phyloP scores from a whole-genome alignment of 192 early-diverging fungal genomes.

The Coemansia sp. region DNA sequence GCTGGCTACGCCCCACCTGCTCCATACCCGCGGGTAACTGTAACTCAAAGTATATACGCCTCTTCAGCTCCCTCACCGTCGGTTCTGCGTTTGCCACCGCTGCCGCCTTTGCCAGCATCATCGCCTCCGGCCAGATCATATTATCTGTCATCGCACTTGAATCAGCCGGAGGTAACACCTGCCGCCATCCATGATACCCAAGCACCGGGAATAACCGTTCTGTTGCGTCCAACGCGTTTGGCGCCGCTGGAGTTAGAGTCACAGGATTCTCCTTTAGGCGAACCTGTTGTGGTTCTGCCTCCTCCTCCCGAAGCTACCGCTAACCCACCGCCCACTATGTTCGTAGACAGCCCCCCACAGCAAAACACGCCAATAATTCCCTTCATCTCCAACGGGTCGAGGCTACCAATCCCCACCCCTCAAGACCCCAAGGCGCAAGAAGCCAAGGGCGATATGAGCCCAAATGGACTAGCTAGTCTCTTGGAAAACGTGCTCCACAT shows the following conservation, averaged over 20 bases:
- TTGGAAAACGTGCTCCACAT: constrained; percentile 44
- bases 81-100: neutral
- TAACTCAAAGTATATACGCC: neutral
- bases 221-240: constrained; percentile 7
- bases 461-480: constrained; percentile 41
- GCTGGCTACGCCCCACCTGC: neutral
- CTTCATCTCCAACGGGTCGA: constrained; percentile 38
- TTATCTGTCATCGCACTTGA: neutral
- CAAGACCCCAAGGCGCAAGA: constrained; percentile 2
- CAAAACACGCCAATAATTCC: constrained; percentile 36
- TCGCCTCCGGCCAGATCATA: neutral
- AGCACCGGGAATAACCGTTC: neutral
- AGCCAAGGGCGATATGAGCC: constrained; percentile 17
- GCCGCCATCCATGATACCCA: neutral
- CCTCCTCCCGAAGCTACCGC: neutral
- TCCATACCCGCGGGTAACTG: neutral
- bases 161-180: neutral
- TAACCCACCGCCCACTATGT: neutral
- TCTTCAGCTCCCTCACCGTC: neutral
- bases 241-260: neutral
- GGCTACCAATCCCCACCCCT: constrained; percentile 16
- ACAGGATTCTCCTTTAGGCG: neutral
- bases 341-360: constrained; percentile 14
- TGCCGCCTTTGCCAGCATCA: neutral
- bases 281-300: neutral